Evolutionary conservation across 2,329 filamentous ascomycete species (phyloP), one percentile per base, ranked within the genome.

Genomic region (Paecilomyces variotii): DNA sequence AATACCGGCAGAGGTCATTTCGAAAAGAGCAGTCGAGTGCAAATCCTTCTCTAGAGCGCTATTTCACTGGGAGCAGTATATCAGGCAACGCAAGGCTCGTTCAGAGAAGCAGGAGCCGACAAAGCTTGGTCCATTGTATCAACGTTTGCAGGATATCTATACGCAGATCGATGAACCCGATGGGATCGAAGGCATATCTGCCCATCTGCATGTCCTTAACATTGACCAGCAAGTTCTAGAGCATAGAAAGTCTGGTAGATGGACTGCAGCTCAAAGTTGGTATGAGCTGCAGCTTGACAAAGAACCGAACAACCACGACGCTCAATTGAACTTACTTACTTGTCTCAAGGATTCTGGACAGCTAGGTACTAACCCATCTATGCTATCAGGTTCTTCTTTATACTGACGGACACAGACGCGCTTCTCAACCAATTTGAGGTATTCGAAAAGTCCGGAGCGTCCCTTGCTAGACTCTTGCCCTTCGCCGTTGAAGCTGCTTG

Each of bases 101-200:
- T 68, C 65, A 27, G 73, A 77, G 27, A 78, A 79, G 1, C 78
- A 80, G 1, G 82, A 85, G 25, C 63, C 70, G 11, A 77, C 82
- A n/a, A 80, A 79, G 54, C 70, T 80, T 53, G 80, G 88, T 56
- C 80, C 84, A 26, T 80, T 94, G 3, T 83, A 95, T 60, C 85
- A 91, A 64, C 85, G 87, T 61, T 78, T 99, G 26, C 93, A 97
- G 69, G 87, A 93, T 56, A 96, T 99, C 19, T 99, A 99, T 73
- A 90, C 91, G 0, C 89, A 97, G 66, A 97, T 99, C 61, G 94
- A 99, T 68, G 94, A 99, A 67, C 95, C 94, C 0, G 94, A 99
- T 72, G 92, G 93, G 1, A 87, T 99, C 34, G 92, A 97, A 70
- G 94, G 94, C 2, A 93, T 99, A 61, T 96, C 93, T 1, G 86